phyloP scores from a whole-genome alignment of 2,329 filamentous ascomycete genomes.

The Bertia moriformis region DNA sequence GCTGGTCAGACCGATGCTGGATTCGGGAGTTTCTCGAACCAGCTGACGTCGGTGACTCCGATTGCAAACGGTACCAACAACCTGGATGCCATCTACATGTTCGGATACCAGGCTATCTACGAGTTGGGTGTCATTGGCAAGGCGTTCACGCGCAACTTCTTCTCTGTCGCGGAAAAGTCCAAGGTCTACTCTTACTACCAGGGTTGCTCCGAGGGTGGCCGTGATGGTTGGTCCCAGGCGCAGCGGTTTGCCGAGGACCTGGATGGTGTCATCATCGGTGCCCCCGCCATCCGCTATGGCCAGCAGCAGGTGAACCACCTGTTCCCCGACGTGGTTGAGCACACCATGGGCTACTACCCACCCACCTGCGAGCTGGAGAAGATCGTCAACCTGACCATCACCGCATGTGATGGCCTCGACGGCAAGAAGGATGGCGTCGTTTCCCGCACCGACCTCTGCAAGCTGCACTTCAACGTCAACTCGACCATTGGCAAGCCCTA shows the following conservation, averaged over 20 bases:
- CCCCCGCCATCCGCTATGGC: constrained; percentile 28
- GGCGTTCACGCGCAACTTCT: constrained; percentile 24
- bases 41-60: constrained; percentile 19
- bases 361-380: constrained; percentile 26
- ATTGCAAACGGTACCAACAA: constrained; percentile 22
- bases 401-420: constrained; percentile 26
- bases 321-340: constrained; percentile 20
- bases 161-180: constrained; percentile 11
- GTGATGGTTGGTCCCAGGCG: constrained; percentile 30
- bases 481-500: constrained; percentile 29
- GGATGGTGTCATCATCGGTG: constrained; percentile 27
- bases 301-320: constrained; percentile 29
- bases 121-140: constrained; percentile 24
- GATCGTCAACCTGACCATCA: constrained; percentile 26
- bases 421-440: constrained; percentile 27
- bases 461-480: constrained; percentile 26
- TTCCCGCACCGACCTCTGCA: constrained; percentile 29
- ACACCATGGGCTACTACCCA: constrained; percentile 22
- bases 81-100: constrained; percentile 18
- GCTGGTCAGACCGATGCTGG: constrained; percentile 25
- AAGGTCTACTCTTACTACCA: constrained; percentile 32
- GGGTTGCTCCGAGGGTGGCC: constrained; percentile 36
- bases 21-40: constrained; percentile 27
- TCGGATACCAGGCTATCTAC: constrained; percentile 18
- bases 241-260: constrained; percentile 32